phyloP scores from a whole-genome alignment of 129 eudicot species.

The Flaveria robusta region DNA sequence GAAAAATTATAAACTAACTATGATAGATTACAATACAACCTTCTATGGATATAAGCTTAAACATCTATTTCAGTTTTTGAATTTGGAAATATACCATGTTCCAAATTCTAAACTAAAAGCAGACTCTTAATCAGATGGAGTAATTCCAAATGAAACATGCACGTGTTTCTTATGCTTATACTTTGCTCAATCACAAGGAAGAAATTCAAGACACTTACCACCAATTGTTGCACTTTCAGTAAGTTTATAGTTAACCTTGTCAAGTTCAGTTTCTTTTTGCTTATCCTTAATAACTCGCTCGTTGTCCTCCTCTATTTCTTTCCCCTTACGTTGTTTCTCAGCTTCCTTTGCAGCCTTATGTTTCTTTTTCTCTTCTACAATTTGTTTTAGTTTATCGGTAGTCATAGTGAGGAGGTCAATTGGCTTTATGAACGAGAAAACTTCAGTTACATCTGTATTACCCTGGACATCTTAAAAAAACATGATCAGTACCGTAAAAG shows the following conservation, averaged over 20 bases:
- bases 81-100: neutral
- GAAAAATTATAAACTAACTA: neutral
- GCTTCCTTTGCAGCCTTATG: conserved; percentile 33
- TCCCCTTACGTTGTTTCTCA: conserved; percentile 34
- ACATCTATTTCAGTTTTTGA: conserved; percentile 6
- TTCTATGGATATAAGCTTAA: conserved; percentile 4
- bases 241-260: conserved; percentile 22
- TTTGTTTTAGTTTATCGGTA: conserved; percentile 43
- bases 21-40: conserved; percentile 4
- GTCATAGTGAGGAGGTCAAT: conserved; percentile 68
- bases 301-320: conserved; percentile 29
- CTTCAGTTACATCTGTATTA: conserved; percentile 50
- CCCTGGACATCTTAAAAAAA: conserved; percentile 40
- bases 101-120: conserved; percentile 5
- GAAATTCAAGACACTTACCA: conserved; percentile 34
- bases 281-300: conserved; percentile 26
- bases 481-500: conserved; percentile 19
- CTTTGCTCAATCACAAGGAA: neutral
- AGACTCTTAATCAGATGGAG: neutral
- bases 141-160: conserved; percentile 1
- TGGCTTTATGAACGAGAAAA: conserved; percentile 51
- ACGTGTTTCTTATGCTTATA: conserved; percentile 1
- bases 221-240: conserved; percentile 32
- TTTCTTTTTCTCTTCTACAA: conserved; percentile 38
- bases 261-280: conserved; percentile 25